Evolutionary conservation across 2,329 filamentous ascomycete genomes (phyloP), one percentile per base, ranked within the genome.

Genomic region (Beauveria varroae): DNA sequence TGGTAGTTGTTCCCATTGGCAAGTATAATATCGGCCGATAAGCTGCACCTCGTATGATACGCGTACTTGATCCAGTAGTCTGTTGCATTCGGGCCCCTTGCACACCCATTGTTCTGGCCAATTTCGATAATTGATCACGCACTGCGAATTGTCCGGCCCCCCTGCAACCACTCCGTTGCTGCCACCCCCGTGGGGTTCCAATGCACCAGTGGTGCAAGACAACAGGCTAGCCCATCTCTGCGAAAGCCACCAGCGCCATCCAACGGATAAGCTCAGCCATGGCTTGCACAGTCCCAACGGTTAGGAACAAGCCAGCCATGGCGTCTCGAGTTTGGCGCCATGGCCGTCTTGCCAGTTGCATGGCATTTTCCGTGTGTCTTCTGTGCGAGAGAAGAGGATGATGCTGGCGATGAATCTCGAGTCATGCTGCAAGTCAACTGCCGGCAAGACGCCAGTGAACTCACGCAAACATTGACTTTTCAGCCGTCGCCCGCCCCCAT

Each of bases 231-330:
- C 30, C 30, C 50, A 59, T 55, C 34, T 59, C 49, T 54, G 30
- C 37, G 43, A 56, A 62, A 54, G 61, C 61, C 61, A 62, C 61
- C 54, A 57, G 40, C 53, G 52, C 44, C 52, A 61, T 50, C 59
- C 41, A 41, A 47, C 60, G 61, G 56, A 59, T 62, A 62, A 62
- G 61, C 61, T 59, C 56, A 59, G 56, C 61, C 61, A 62, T 59
- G 61, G 55, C 61, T 56, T 58, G 53, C 41, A 40, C 43, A 30
- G 55, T 50, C 28, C 55, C 47, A 62, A 58, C 56, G 61, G 55
- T 56, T 50, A 59, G 50, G 56, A 50, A 55, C 61, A 41, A 52
- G 58, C 41, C 58, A 47, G 43, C 58, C 43, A 49, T 49, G 57
- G 50, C 57, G 58, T 30, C 51, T 55, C 22, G 50, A 55, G 41